Evolutionary conservation across 805 yeast species (phyloP), one percentile per base, ranked within the genome.

Genomic region (Kuraishia ogatae): DNA sequence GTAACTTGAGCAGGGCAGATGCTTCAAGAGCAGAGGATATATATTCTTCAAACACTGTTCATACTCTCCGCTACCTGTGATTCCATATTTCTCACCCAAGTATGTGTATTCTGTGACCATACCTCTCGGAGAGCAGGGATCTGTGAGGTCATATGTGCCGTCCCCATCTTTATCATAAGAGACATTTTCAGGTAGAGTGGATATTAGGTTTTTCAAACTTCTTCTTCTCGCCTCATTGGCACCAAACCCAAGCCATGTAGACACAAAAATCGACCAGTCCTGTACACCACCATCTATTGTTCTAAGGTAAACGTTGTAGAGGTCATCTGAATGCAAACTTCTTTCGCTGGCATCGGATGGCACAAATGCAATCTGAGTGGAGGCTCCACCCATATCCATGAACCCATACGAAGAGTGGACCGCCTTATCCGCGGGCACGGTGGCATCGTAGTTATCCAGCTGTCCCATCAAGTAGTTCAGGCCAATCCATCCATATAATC

Each of bases 321-420:
- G 76, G 66, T 91, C 96, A 54, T 92, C 92, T 48, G 71, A 66
- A 66, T 90, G 96, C 58, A 78, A 78, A 24, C 66, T 70, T 7
- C 86, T 69, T 58, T 89, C 91, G n/a, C 78, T 73, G 2, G 63
- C 59, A 48, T 78, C 76, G 2, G 83, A 78, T 0, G 97, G 97
- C 8, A 88, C 91, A 76, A 92, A 94, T 8, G 98, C 96, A 22
- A 94, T 81, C 66, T 94, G 99, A 0, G 97, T 90, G 1, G 97
- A 90, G 0, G 99, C 99, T 15, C 99, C 99, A 17, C 99, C 99
- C 99, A 94, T 94, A 68, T 94, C 99, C 93, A 94, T 87, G 62
- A 94, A 93, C 3, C 99, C 99, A 60, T 80, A 85, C 0, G 96
- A 83, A 1, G 68, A 65, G 11, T 65, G 67, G 1, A 59, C 54